Conservation (phyloP, 768 basidiomycete species). For the Saitozyma podzolica region DNA sequence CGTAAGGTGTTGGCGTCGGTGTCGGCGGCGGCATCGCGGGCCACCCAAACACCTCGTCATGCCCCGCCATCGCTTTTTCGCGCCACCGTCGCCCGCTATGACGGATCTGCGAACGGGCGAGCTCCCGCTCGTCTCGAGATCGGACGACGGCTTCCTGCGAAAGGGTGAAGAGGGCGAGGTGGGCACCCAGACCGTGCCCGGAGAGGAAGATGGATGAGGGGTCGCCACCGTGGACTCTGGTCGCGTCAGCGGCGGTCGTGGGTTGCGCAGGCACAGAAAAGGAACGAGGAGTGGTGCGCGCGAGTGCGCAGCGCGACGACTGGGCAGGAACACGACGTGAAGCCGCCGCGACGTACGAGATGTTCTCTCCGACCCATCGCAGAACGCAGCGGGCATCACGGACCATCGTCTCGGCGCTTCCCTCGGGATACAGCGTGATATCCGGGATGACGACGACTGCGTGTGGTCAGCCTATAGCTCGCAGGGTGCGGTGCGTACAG, state of each 20-base stretch:
- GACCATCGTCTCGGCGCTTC: slow-evolving; percentile 12
- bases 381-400: slow-evolving; percentile 23
- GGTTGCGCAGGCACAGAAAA: neutral
- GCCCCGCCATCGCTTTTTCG: no score
- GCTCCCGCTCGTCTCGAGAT: slow-evolving; percentile 17
- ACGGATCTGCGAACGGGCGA: no score
- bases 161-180: slow-evolving; percentile 26
- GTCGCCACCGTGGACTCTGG: slow-evolving; percentile 22
- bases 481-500: no score
- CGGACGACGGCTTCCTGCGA: slow-evolving; percentile 37
- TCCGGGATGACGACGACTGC: slow-evolving; percentile 30
- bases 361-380: slow-evolving; percentile 19
- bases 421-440: slow-evolving; percentile 17
- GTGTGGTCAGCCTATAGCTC: neutral
- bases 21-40: no score
- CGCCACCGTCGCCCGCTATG: no score
- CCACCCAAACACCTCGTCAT: no score
- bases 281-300: neutral
- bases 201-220: slow-evolving; percentile 20
- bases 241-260: neutral
- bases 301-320: no score
- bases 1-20: no score
- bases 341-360: slow-evolving; percentile 4
- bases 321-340: no score
- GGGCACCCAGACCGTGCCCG: slow-evolving; percentile 36